A percentile compares a stretch with the other conserved stretches of the same genome.
Conservation (phyloP, 2,329 filamentous ascomycete genomes). For the Cladophialophora exuberans region DNA sequence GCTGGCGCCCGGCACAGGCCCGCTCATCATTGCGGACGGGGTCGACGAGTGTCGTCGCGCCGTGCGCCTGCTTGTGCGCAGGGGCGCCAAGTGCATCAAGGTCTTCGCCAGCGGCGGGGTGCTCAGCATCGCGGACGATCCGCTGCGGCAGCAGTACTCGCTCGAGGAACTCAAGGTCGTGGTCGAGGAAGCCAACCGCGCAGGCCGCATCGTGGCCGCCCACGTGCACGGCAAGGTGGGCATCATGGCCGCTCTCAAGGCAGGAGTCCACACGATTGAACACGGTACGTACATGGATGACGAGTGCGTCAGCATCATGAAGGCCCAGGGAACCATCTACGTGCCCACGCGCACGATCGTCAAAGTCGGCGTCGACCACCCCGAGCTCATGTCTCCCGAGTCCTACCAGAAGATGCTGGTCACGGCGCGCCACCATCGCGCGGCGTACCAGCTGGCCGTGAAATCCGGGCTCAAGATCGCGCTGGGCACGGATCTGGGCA, state of each 20-base stretch:
- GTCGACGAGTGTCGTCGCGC: slow-evolving; percentile 49
- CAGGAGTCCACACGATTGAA: slow-evolving; percentile 53
- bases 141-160: slow-evolving; percentile 50
- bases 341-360: slow-evolving; percentile 52
- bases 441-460: slow-evolving; percentile 48
- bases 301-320: slow-evolving; percentile 50
- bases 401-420: slow-evolving; percentile 45
- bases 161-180: slow-evolving; percentile 49
- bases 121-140: slow-evolving; percentile 48
- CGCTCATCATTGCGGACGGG: slow-evolving; percentile 47
- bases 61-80: slow-evolving; percentile 49
- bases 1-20: slow-evolving; percentile 15
- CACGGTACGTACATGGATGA: slow-evolving; percentile 54
- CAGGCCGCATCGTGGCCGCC: slow-evolving; percentile 46
- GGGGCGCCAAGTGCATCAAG: slow-evolving; percentile 56
- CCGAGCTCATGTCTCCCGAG: slow-evolving; percentile 39
- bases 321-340: slow-evolving; percentile 49
- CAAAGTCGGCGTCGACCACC: slow-evolving; percentile 42
- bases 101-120: slow-evolving; percentile 51
- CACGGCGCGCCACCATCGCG: slow-evolving; percentile 42
- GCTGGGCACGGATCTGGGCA: slow-evolving; percentile 52
- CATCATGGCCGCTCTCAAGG: slow-evolving; percentile 50
- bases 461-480: slow-evolving; percentile 51
- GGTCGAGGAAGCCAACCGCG: slow-evolving; percentile 48
- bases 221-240: slow-evolving; percentile 53